These are phyloP conservation scores for Phanerochaete carnosa DNA, from an alignment of 768 basidiomycete species.

Conservation along the genomic window DNA sequence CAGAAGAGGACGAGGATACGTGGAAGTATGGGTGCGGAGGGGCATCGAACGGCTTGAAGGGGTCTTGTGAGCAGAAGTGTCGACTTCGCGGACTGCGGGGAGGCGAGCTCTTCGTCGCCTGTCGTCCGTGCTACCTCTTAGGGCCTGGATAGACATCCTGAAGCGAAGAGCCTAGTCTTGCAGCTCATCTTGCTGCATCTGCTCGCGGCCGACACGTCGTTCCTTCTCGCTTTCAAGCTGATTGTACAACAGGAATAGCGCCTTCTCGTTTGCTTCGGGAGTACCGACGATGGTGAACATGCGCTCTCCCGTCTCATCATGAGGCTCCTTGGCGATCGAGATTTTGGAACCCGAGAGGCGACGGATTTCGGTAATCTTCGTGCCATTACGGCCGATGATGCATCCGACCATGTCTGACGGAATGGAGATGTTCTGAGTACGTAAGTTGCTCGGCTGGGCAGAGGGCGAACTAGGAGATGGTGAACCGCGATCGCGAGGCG, in stretches of 20 bases:
- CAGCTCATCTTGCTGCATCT: constrained; percentile 67
- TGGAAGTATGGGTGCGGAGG: neutral
- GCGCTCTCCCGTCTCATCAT: constrained; percentile 97
- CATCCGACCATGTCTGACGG: constrained; percentile 99
- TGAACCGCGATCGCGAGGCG: constrained; percentile 41
- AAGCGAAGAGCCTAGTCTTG: constrained; percentile 21
- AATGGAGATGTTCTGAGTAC: constrained; percentile 99
- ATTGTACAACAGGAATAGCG: constrained; percentile 94
- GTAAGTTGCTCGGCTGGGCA: constrained; percentile 64
- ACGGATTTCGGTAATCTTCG: constrained; percentile 99
- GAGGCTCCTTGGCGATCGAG: constrained; percentile 98
- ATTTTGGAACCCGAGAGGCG: constrained; percentile 97
- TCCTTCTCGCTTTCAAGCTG: constrained; percentile 97
- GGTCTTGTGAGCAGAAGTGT: neutral
- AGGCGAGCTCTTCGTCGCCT: neutral
- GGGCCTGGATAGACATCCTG: neutral
- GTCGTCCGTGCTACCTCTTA: neutral
- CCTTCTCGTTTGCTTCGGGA: constrained; percentile 96
- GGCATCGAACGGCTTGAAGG: neutral
- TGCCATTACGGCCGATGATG: constrained; percentile 93
- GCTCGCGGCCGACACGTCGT: constrained; percentile 82
- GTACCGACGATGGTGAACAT: constrained; percentile 99
- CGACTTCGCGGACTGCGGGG: neutral
- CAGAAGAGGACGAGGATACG: neutral
- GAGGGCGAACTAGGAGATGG: constrained; percentile 45